phyloP scores from a whole-genome alignment of 2,329 filamentous ascomycete genomes.

The Sporothrix protearum region DNA sequence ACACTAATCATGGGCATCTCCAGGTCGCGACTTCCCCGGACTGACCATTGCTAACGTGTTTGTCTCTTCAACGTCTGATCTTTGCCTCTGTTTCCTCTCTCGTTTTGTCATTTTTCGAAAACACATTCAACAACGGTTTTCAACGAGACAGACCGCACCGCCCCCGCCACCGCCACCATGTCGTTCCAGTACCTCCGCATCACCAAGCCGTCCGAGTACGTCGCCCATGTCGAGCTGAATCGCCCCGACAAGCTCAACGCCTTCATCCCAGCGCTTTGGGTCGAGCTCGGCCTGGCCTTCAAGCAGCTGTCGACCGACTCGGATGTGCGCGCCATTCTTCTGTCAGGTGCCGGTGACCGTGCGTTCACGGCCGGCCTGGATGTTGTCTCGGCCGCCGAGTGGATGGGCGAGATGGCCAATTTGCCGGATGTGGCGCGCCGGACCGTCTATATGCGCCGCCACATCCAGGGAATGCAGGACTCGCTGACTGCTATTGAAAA shows the following conservation, averaged over 20 bases:
- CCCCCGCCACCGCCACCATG: conserved; percentile 23
- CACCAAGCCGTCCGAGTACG: conserved; percentile 65
- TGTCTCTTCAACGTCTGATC: neutral
- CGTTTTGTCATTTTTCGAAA: neutral
- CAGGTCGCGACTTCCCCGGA: neutral
- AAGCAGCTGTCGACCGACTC: conserved; percentile 66
- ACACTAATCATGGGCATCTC: neutral
- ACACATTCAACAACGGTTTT: neutral
- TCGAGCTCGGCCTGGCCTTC: conserved; percentile 73
- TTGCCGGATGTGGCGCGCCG: conserved; percentile 60
- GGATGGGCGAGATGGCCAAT: conserved; percentile 47
- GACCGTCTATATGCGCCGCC: conserved; percentile 58
- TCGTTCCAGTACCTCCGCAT: conserved; percentile 39
- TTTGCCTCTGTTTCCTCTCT: neutral
- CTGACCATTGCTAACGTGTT: neutral
- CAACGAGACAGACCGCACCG: neutral
- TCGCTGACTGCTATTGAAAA: conserved; percentile 72
- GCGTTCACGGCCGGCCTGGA: conserved; percentile 88
- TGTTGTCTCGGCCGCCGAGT: conserved; percentile 64
- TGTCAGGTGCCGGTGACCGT: conserved; percentile 75
- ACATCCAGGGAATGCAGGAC: conserved; percentile 76
- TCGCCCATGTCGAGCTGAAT: conserved; percentile 92
- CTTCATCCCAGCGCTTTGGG: conserved; percentile 82
- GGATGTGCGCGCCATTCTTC: conserved; percentile 69
- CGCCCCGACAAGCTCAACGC: conserved; percentile 82